Evolutionary conservation across 2,329 filamentous ascomycete species (phyloP), one percentile per base, ranked within the genome.

Genomic region (Zarea fungicola): DNA sequence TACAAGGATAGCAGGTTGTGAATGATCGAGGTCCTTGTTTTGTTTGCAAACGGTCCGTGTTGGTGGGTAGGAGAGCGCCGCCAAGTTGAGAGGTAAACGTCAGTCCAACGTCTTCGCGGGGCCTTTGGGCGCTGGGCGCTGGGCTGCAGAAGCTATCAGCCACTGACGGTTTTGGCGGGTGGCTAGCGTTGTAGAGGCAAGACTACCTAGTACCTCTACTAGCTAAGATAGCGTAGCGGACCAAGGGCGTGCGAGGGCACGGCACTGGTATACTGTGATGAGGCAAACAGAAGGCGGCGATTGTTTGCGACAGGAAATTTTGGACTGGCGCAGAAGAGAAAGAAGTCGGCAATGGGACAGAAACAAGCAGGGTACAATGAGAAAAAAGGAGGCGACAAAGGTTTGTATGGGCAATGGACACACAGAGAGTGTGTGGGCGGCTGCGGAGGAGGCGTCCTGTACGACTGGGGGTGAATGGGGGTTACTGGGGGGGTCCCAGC

Each of bases 121-220:
- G 42, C 28, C n/a, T n/a, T n/a, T n/a, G n/a, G n/a, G n/a, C n/a
- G n/a, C n/a, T n/a, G n/a, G n/a, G n/a, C n/a, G n/a, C n/a, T n/a
- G n/a, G n/a, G n/a, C n/a, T n/a, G 29, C 6, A n/a, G 19, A 19
- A 22, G 37, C 22, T 28, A 9, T 28, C 37, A 36, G 40, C 40
- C 41, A 43, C 41, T 22, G 21, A 22, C 6, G 26, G n/a, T n/a
- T n/a, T n/a, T n/a, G n/a, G 28, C 16, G 26, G 40, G 8, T 11
- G 41, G 41, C 41, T 43, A 34, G 41, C 25, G 41, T 21, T 43
- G 41, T 34, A 34, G 28, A 42, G 19, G 18, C 16, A 18, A 14
- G 3, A 19, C 16, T 29, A 34, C 19, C 41, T 29, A 22, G 26
- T 22, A 6, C 23, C 2, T 3, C 19, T 34, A 22, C 18, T 18